A percentile compares a stretch with the other conserved stretches of the same genome.
Evolutionary conservation across 2,329 filamentous ascomycete species (phyloP).

Genomic region (Beauveria medogensis): DNA sequence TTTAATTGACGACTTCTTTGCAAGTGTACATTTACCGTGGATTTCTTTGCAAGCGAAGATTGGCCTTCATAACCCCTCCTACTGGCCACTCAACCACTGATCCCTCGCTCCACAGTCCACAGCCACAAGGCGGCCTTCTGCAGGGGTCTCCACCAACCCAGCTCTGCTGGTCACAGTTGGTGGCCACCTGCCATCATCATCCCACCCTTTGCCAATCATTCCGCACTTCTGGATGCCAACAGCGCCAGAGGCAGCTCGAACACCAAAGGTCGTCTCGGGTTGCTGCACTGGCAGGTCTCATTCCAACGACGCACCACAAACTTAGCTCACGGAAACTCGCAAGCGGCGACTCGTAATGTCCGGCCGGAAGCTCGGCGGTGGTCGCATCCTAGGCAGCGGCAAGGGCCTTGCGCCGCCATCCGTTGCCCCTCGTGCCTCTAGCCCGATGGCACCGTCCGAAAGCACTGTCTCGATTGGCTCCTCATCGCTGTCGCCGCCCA

Average conservation of each 20-base stretch:
- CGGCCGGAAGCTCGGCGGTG: constrained; percentile 80
- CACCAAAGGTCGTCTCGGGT: constrained; percentile 25
- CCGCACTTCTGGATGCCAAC: constrained; percentile 6
- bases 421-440: constrained; percentile 37
- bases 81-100: neutral
- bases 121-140: neutral
- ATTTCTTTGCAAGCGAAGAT: neutral
- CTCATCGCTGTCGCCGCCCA: constrained; percentile 53
- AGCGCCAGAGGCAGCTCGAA: constrained; percentile 23
- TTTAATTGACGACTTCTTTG: no score
- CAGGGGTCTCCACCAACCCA: neutral
- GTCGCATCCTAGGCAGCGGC: constrained; percentile 81
- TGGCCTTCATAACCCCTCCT: neutral
- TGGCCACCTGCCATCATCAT: constrained; percentile 10
- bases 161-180: neutral
- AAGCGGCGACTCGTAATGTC: constrained; percentile 56
- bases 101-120: neutral
- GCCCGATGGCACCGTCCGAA: constrained; percentile 47
- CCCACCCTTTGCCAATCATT: neutral
- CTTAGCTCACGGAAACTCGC: constrained; percentile 9
- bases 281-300: constrained; percentile 5
- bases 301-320: neutral
- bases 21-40: no score
- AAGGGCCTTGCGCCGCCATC: constrained; percentile 66
- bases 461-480: constrained; percentile 76